Conservation (phyloP, 1,284 basidiomycete species). For the Xerocomus nothofagi region DNA sequence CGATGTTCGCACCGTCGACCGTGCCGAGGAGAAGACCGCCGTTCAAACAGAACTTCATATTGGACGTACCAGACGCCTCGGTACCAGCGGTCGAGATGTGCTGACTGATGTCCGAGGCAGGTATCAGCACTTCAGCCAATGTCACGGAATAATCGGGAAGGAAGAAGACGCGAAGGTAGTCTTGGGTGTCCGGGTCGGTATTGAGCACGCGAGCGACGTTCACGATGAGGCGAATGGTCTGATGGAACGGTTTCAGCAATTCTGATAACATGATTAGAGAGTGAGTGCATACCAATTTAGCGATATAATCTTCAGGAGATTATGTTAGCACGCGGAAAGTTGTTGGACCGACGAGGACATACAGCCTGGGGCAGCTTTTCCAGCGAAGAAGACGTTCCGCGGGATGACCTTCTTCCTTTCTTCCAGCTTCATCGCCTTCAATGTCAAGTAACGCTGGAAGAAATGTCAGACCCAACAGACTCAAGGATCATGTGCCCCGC, state of each 20-base stretch:
- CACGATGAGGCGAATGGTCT: conserved; percentile 91
- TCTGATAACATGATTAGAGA: neutral
- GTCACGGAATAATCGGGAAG: conserved; percentile 88
- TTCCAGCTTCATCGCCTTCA: conserved; percentile 76
- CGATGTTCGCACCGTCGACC: conserved; percentile 92
- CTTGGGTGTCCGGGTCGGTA: conserved; percentile 81
- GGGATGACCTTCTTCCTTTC: conserved; percentile 81
- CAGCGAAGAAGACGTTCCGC: conserved; percentile 87
- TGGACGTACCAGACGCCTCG: conserved; percentile 84
- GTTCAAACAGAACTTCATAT: conserved; percentile 93
- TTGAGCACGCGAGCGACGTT: conserved; percentile 87
- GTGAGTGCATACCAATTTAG: conserved; percentile 60
- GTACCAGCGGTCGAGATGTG: conserved; percentile 95
- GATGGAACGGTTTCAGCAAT: conserved; percentile 7
- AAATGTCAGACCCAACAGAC: conserved; percentile 6
- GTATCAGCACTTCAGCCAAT: conserved; percentile 87
- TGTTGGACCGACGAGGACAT: conserved; percentile 30
- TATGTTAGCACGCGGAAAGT: conserved; percentile 6
- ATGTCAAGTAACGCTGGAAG: conserved; percentile 69
- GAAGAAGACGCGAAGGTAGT: conserved; percentile 83
- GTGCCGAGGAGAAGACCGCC: conserved; percentile 84
- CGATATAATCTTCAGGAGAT: conserved; percentile 60
- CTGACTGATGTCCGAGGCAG: conserved; percentile 87
- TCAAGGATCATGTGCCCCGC: neutral
- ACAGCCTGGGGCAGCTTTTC: conserved; percentile 85